Conservation (phyloP, 257 asterid species). For the Mentha longifolia region DNA sequence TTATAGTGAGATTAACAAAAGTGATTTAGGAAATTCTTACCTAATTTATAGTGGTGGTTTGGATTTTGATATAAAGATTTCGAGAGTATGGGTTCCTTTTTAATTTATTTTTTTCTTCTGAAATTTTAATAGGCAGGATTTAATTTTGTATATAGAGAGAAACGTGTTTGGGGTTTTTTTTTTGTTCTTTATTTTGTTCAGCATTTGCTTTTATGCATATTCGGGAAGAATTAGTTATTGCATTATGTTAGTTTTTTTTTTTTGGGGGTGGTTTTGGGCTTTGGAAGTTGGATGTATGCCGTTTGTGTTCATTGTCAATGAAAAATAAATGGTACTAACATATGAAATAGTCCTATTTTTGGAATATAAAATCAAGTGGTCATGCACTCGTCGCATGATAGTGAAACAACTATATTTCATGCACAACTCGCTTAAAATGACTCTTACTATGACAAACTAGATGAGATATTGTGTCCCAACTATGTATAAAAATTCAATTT, state of each 20-base stretch:
- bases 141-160: not conserved
- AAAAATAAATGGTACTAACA: no score
- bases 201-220: not conserved
- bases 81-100: constrained; percentile 57
- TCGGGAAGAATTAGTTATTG: not conserved
- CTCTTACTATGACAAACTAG: no score
- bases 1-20: not conserved
- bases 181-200: not conserved
- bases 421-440: no score
- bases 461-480: no score
- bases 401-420: no score
- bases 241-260: not conserved
- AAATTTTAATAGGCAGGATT: not conserved
- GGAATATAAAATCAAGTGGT: no score
- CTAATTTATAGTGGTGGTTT: constrained; percentile 70
- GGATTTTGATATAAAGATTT: constrained; percentile 71
- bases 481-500: no score
- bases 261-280: not conserved
- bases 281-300: not conserved
- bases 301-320: not conserved
- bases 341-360: no score
- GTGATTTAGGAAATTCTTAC: constrained; percentile 40
- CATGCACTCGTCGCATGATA: no score
- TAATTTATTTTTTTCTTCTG: not conserved
- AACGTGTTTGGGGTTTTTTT: no score